phyloP scores from a whole-genome alignment of 208 protist genomes.

The Acanthamoeba royreba region DNA sequence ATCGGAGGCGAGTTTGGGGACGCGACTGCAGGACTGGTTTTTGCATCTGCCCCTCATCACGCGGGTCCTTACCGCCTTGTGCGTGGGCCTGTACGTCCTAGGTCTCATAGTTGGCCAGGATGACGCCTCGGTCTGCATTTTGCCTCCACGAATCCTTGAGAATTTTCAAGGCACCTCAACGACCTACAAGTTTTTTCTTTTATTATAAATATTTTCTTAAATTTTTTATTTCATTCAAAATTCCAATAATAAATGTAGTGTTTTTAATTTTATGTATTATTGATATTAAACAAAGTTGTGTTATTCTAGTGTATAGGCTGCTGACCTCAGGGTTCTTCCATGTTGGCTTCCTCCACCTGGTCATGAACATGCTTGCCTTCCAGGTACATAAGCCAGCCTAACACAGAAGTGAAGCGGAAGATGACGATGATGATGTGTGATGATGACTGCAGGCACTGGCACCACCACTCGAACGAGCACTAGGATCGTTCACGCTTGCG shows the following conservation, averaged over 20 bases:
- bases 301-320: conserved; percentile 59
- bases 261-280: background rate
- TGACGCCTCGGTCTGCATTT: background rate
- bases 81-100: background rate
- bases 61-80: background rate
- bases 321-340: conserved; percentile 61
- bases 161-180: background rate
- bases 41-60: background rate
- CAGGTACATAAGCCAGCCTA: background rate
- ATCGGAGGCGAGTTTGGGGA: background rate
- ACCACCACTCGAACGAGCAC: background rate
- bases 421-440: too few species aligned
- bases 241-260: too few species aligned
- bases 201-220: background rate
- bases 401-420: background rate
- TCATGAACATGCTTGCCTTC: conserved; percentile 73
- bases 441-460: background rate
- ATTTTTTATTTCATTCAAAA: background rate
- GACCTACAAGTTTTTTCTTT: background rate
- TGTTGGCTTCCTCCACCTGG: conserved; percentile 56
- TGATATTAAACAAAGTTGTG: background rate
- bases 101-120: background rate
- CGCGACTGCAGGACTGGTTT: background rate
- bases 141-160: background rate
- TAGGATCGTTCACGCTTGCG: background rate